A percentile compares a stretch with the other conserved stretches of the same genome.
phyloP scores from a whole-genome alignment of 139 green algal species.

The Chlorella sp. region DNA sequence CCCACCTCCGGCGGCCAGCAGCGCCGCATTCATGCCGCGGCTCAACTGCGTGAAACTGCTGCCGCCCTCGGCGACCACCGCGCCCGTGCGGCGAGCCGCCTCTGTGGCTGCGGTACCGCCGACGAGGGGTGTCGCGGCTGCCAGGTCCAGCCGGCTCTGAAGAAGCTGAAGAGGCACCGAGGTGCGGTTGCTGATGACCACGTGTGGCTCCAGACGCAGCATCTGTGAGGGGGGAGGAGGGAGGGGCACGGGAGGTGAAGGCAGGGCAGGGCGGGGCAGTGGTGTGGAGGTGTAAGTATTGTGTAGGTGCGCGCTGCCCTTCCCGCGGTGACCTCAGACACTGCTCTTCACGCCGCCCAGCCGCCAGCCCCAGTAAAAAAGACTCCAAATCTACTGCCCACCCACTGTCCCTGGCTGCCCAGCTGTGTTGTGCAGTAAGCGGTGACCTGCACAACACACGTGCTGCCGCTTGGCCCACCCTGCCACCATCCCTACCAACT shows the following conservation, averaged over 20 bases:
- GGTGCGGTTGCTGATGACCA: conserved; percentile 81
- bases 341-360: no score
- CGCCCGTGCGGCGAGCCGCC: neutral
- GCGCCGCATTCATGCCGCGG: neutral
- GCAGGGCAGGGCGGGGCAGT: no score
- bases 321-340: no score
- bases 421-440: no score
- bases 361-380: no score
- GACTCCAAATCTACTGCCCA: no score
- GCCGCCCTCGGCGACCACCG: conserved; percentile 34
- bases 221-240: conserved; percentile 29
- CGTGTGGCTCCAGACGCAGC: conserved; percentile 73
- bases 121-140: neutral
- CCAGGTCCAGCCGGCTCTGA: conserved; percentile 46
- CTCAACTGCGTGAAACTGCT: conserved; percentile 24
- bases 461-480: no score
- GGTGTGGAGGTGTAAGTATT: no score
- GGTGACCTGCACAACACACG: conserved; percentile 54
- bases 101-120: neutral
- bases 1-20: neutral
- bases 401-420: no score
- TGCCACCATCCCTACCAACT: neutral
- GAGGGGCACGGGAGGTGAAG: neutral
- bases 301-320: no score
- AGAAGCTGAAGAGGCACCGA: conserved; percentile 73